Evolutionary conservation across 441 rosid genomes (phyloP).

Genomic region (Rhodomyrtus psidioides): DNA sequence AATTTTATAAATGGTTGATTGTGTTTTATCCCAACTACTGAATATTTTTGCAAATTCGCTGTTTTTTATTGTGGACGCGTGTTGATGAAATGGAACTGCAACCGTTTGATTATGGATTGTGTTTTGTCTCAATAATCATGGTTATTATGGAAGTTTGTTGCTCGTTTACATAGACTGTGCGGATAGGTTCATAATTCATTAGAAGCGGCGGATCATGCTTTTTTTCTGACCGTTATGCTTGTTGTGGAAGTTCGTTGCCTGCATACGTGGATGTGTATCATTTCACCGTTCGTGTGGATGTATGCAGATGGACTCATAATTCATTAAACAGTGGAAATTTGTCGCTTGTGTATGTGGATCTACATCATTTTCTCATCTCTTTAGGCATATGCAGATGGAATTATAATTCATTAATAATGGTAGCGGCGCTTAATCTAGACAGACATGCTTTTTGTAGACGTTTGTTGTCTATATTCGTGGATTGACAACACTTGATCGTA

Average conservation of each 20-base stretch:
- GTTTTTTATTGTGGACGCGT: neutral
- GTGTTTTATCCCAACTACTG: neutral
- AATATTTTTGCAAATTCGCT: neutral
- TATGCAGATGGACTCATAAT: neutral
- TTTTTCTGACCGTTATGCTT: neutral
- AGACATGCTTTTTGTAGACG: neutral
- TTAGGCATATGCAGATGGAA: neutral
- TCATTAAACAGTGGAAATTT: neutral
- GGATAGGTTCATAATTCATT: neutral
- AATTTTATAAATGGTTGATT: neutral
- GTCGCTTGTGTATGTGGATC: neutral
- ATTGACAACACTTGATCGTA: neutral
- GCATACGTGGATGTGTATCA: neutral
- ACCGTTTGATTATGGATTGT: neutral
- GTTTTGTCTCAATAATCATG: neutral
- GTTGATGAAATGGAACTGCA: neutral
- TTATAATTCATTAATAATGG: neutral
- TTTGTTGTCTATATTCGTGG: neutral
- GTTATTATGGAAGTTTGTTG: neutral
- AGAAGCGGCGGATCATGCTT: neutral
- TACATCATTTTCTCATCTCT: neutral
- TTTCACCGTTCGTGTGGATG: neutral
- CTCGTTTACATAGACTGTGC: neutral
- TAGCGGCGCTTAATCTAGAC: neutral
- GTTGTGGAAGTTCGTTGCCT: neutral